These are phyloP conservation scores for Gracilaria caudata DNA, from an alignment of 23 red algal species.

Conservation along the genomic window DNA sequence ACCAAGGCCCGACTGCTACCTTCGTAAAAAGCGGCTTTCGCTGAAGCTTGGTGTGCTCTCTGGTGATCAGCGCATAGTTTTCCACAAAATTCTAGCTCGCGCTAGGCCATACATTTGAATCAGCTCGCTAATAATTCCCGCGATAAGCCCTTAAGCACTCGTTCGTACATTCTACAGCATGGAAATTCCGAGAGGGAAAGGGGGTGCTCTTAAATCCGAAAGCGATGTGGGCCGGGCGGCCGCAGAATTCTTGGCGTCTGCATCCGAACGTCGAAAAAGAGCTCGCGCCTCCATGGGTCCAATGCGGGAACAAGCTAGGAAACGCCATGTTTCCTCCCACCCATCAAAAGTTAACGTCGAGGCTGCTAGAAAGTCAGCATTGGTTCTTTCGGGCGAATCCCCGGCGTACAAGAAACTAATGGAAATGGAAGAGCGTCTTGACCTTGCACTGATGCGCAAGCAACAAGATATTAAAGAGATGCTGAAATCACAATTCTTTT, in stretches of 20 bases:
- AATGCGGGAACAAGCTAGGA: slow-evolving; percentile 29
- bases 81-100: not conserved
- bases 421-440: slow-evolving; percentile 58
- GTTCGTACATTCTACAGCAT: not conserved
- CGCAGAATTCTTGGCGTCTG: slow-evolving; percentile 53
- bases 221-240: slow-evolving; percentile 44
- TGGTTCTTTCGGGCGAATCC: slow-evolving; percentile 51
- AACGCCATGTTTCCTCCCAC: slow-evolving; percentile 28
- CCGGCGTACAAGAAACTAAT: slow-evolving; percentile 57
- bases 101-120: not conserved
- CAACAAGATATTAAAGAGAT: slow-evolving; percentile 63
- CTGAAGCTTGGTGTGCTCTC: not conserved
- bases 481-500: slow-evolving; percentile 53
- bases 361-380: slow-evolving; percentile 41
- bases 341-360: slow-evolving; percentile 38
- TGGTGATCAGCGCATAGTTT: not conserved
- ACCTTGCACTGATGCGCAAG: slow-evolving; percentile 73
- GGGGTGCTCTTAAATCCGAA: slow-evolving; percentile 21
- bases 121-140: not conserved
- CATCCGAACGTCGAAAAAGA: slow-evolving; percentile 65
- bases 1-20: too few species aligned
- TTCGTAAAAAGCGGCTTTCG: too few species aligned
- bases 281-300: slow-evolving; percentile 34
- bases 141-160: not conserved
- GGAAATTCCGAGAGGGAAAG: slow-evolving; percentile 2